A percentile compares a stretch with the other conserved stretches of the same genome.
Conservation (phyloP, 306 rosid species). For the Aeschynomene evenia region DNA sequence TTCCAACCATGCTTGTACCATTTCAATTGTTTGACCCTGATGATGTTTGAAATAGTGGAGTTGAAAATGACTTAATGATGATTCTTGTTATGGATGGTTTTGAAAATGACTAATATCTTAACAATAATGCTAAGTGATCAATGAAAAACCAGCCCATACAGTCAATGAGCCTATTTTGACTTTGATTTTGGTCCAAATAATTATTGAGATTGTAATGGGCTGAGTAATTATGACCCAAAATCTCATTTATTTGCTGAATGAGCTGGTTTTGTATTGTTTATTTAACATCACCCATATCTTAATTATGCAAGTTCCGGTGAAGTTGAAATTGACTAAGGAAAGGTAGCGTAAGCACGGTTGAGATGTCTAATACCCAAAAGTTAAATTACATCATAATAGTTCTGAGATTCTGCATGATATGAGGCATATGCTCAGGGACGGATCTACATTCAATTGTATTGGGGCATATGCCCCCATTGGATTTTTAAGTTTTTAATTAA, state of each 20-base stretch:
- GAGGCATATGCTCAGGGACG: neutral
- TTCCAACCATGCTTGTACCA: neutral
- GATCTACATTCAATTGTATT: too few species aligned
- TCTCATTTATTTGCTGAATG: too few species aligned
- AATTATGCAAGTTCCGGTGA: neutral
- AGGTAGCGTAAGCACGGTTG: neutral
- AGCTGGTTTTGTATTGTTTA: too few species aligned
- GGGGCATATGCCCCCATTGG: too few species aligned
- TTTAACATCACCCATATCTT: too few species aligned
- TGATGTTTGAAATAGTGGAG: neutral
- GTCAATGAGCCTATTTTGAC: too few species aligned
- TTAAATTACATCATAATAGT: conserved; percentile 15
- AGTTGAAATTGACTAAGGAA: neutral
- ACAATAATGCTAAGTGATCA: too few species aligned
- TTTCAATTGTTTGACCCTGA: neutral
- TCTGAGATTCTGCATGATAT: neutral
- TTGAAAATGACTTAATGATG: conserved; percentile 22
- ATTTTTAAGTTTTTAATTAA: too few species aligned
- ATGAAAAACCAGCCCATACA: too few species aligned
- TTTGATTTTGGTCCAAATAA: too few species aligned
- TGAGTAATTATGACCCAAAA: too few species aligned
- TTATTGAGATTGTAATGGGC: too few species aligned
- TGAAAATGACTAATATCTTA: conserved; percentile 23
- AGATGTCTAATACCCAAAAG: neutral
- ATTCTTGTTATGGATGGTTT: neutral